Conservation (phyloP, 2,329 filamentous ascomycete genomes). For the Aspergillus sp. region DNA sequence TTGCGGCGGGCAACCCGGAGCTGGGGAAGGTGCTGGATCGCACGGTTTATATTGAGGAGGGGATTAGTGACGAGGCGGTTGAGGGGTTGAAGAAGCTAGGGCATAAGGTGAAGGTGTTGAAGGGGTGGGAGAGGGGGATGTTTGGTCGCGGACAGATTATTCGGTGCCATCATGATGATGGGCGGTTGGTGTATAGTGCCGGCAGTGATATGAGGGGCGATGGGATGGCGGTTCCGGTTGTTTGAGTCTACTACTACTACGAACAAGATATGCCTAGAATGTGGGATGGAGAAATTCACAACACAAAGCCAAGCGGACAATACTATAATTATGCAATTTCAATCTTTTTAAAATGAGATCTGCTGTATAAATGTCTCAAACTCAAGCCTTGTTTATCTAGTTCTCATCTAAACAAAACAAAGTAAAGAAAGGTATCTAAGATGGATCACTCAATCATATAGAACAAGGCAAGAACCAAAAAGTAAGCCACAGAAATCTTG, state of each 20-base stretch:
- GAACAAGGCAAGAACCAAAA: neutral
- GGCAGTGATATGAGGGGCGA: constrained; percentile 88
- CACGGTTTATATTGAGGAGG: constrained; percentile 78
- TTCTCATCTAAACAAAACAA: neutral
- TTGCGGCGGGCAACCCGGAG: constrained; percentile 71
- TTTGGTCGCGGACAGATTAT: constrained; percentile 91
- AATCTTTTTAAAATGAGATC: neutral
- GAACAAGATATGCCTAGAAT: neutral
- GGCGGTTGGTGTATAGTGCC: constrained; percentile 74
- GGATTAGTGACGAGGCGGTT: constrained; percentile 68
- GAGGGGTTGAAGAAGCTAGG: constrained; percentile 68
- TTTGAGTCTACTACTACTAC: constrained; percentile 5
- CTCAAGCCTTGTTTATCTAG: neutral
- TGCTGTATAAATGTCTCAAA: neutral
- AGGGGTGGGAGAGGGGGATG: constrained; percentile 62
- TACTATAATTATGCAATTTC: neutral
- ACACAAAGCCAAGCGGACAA: neutral
- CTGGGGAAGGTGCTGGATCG: constrained; percentile 58
- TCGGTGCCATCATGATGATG: constrained; percentile 73
- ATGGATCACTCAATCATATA: neutral
- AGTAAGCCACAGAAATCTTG: neutral
- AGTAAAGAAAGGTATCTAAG: neutral
- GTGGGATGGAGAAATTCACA: too few species aligned
- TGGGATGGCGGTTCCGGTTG: constrained; percentile 62
- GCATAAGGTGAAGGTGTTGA: constrained; percentile 69